Conservation (phyloP, 139 green algal genomes). For the Chlorella sp. region DNA sequence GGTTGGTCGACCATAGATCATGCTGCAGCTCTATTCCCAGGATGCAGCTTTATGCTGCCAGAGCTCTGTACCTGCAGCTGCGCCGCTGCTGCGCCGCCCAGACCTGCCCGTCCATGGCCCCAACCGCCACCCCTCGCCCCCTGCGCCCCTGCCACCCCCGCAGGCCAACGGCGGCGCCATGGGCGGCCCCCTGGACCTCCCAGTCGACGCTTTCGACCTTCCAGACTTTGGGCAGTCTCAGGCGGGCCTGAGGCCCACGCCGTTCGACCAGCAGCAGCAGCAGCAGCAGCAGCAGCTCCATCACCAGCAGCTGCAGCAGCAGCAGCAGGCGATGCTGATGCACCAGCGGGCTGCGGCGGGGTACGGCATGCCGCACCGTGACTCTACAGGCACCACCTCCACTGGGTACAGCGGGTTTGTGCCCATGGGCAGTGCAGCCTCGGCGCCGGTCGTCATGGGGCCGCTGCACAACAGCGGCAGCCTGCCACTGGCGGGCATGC, state of each 20-base stretch:
- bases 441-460: background rate
- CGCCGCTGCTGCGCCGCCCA: background rate
- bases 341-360: background rate
- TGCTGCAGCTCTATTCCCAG: too few relatives aligned
- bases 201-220: constrained; percentile 46
- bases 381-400: too few relatives aligned
- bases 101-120: background rate
- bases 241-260: background rate
- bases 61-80: too few relatives aligned
- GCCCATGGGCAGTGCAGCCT: constrained; percentile 3
- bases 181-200: constrained; percentile 32
- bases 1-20: too few relatives aligned
- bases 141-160: too few relatives aligned
- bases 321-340: background rate
- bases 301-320: background rate
- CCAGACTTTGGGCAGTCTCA: background rate
- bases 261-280: constrained; percentile 24
- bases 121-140: too few relatives aligned
- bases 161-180: background rate
- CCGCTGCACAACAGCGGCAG: constrained; percentile 18
- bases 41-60: too few relatives aligned
- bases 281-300: background rate
- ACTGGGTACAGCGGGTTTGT: background rate
- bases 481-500: constrained; percentile 11
- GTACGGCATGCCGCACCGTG: too few relatives aligned